Percentiles rank a stretch among this genome's conserved stretches.
Conservation (phyloP, 345 rosid genomes). For the Melaleuca alternifolia region DNA sequence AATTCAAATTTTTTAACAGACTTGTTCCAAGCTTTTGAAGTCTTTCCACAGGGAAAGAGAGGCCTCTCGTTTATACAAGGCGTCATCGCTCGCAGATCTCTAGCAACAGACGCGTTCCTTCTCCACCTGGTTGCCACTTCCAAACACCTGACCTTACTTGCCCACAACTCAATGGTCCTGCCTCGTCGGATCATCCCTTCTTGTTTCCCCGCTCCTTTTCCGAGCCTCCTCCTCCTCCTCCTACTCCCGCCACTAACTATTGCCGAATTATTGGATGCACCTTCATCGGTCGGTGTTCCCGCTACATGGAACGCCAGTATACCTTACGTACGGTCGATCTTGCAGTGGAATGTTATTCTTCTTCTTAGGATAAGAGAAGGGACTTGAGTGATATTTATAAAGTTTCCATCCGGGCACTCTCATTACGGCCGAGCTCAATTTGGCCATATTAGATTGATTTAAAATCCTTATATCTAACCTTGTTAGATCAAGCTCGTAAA, state of each 20-base stretch:
- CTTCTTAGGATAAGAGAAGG: no score
- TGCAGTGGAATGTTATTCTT: no score
- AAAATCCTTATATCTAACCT: no score
- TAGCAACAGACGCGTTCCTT: rapidly evolving
- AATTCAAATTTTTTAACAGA: no score
- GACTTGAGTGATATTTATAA: no score
- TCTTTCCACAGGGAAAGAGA: neutral
- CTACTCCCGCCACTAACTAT: neutral
- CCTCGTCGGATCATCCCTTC: neutral
- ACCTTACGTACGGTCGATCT: no score
- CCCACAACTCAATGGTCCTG: rapidly evolving
- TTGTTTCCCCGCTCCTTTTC: neutral
- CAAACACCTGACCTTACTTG: neutral
- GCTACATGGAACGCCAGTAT: rapidly evolving
- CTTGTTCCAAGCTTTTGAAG: neutral
- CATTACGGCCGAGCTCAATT: no score
- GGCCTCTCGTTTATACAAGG: neutral
- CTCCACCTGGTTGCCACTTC: rapidly evolving
- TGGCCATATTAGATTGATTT: no score
- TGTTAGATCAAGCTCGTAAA: no score
- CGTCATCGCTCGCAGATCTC: neutral
- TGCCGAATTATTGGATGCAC: neutral
- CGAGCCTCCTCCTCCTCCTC: neutral
- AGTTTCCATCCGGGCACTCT: no score
- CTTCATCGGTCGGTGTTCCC: neutral